A percentile compares a stretch with the other conserved stretches of the same genome.
phyloP scores from a whole-genome alignment of 2,329 filamentous ascomycete species.

The Aspergillus puulaauensis region DNA sequence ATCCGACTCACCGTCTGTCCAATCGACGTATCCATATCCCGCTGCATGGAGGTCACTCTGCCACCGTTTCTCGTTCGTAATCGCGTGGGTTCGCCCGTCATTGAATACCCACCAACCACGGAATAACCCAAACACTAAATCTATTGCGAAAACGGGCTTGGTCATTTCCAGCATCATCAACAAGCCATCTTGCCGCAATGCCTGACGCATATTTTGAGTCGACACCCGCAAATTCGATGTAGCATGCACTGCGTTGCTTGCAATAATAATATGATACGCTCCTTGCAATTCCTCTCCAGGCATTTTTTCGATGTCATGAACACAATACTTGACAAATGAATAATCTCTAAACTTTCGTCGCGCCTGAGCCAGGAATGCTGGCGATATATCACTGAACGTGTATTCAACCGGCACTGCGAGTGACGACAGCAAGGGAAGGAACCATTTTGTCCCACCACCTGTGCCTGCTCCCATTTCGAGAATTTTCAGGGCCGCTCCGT shows the following conservation, averaged over 20 bases:
- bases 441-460: constrained; percentile 35
- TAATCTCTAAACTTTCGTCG: constrained; percentile 30
- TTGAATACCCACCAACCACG: constrained; percentile 43
- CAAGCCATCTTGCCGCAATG: constrained; percentile 30
- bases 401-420: constrained; percentile 35
- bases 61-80: constrained; percentile 23
- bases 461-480: constrained; percentile 44
- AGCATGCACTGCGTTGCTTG: constrained; percentile 38
- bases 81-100: constrained; percentile 36
- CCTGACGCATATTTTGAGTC: constrained; percentile 23
- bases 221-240: constrained; percentile 31
- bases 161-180: constrained; percentile 36
- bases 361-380: constrained; percentile 36
- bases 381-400: constrained; percentile 41
- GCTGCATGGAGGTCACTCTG: constrained; percentile 26
- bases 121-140: constrained; percentile 36
- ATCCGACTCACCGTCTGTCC: constrained; percentile 31
- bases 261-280: constrained; percentile 34
- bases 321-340: constrained; percentile 23
- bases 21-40: constrained; percentile 35
- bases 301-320: constrained; percentile 31
- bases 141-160: constrained; percentile 26
- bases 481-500: constrained; percentile 32
- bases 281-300: constrained; percentile 19
- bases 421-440: constrained; percentile 27